These are phyloP conservation scores for Fomitopsis serialis DNA, from an alignment of 768 basidiomycete species.

Conservation along the genomic window DNA sequence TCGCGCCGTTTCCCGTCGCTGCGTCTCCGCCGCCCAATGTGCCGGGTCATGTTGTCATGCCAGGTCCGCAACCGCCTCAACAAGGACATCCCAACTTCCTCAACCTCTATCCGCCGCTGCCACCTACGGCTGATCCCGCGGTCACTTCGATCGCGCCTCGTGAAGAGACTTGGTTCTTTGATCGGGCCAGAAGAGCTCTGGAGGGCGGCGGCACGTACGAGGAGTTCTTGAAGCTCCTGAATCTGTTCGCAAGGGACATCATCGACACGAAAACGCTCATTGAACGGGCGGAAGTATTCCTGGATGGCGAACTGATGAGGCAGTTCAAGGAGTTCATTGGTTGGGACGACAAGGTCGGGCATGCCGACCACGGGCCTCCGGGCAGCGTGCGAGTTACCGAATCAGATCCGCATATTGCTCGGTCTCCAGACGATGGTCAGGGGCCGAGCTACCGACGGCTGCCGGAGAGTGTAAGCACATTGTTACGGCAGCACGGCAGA, in stretches of 20 bases:
- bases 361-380: slow-evolving; percentile 64
- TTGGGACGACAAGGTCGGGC: slow-evolving; percentile 64
- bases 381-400: slow-evolving; percentile 74
- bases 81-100: slow-evolving; percentile 4
- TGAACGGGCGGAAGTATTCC: slow-evolving; percentile 72
- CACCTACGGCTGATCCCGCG: background rate
- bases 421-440: slow-evolving; percentile 77
- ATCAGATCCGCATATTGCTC: slow-evolving; percentile 71
- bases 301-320: slow-evolving; percentile 72
- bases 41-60: slow-evolving; percentile 6
- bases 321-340: slow-evolving; percentile 87
- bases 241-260: slow-evolving; percentile 86
- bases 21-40: slow-evolving; percentile 28
- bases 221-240: slow-evolving; percentile 91
- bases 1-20: slow-evolving; percentile 36
- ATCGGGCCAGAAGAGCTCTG: slow-evolving; percentile 78
- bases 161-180: slow-evolving; percentile 91
- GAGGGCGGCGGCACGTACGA: slow-evolving; percentile 78
- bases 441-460: slow-evolving; percentile 93
- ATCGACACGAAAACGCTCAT: slow-evolving; percentile 82
- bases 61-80: slow-evolving; percentile 11
- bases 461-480: slow-evolving; percentile 72
- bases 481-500: background rate
- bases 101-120: slow-evolving; percentile 3
- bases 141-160: slow-evolving; percentile 19